phyloP scores from a whole-genome alignment of 306 rosid species.

The Cicer yamashitae region DNA sequence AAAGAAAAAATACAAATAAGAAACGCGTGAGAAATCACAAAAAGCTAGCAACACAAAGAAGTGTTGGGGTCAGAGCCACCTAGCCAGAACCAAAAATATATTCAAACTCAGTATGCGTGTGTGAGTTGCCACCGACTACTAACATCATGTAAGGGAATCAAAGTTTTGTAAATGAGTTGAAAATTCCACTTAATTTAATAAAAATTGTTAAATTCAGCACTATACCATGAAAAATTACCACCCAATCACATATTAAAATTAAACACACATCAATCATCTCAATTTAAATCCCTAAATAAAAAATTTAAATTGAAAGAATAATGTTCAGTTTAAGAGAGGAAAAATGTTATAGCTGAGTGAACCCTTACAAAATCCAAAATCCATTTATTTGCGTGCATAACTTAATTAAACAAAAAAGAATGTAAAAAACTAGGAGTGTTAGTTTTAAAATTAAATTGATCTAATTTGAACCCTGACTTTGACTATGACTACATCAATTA shows the following conservation, averaged over 20 bases:
- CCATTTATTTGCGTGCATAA: background rate
- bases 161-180: background rate
- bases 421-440: too few species aligned
- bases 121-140: conserved; percentile 1
- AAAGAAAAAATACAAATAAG: background rate
- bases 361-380: background rate
- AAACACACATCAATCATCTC: background rate
- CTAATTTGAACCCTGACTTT: too few species aligned
- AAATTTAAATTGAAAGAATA: too few species aligned
- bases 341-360: too few species aligned
- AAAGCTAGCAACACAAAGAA: conserved; percentile 1
- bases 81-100: background rate
- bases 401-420: background rate
- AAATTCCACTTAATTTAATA: conserved; percentile 4
- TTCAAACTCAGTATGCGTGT: conserved; percentile 12
- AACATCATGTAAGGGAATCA: conserved; percentile 1
- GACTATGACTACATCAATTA: too few species aligned
- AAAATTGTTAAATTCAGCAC: too few species aligned
- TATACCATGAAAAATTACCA: too few species aligned
- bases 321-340: too few species aligned
- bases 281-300: background rate
- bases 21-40: conserved; percentile 28
- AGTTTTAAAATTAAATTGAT: too few species aligned
- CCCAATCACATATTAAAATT: too few species aligned
- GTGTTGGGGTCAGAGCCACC: conserved; percentile 45